Evolutionary conservation across 2,329 filamentous ascomycete genomes (phyloP).

Genomic region (Pezicula neosporulosa): DNA sequence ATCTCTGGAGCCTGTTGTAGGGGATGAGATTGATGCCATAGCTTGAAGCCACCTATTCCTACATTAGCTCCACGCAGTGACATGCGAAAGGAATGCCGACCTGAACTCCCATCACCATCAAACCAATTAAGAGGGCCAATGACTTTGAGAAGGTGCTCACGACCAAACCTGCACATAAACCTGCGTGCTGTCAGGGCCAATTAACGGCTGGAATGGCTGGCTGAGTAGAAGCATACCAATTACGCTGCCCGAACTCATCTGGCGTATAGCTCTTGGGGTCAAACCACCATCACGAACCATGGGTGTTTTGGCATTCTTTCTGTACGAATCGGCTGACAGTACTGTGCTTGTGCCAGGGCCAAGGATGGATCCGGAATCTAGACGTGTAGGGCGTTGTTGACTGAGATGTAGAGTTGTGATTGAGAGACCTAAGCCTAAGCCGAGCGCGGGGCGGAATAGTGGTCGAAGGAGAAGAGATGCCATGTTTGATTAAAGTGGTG

Average conservation of each 20-base stretch:
- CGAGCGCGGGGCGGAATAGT: conserved; percentile 25
- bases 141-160: conserved; percentile 70
- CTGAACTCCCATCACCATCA: conserved; percentile 52
- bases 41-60: conserved; percentile 41
- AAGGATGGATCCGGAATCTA: conserved; percentile 21
- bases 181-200: conserved; percentile 7
- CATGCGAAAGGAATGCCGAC: conserved; percentile 7
- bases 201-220: not conserved
- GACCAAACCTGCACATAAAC: conserved; percentile 38
- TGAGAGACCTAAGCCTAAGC: conserved; percentile 32
- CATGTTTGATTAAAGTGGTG: conserved; percentile 14
- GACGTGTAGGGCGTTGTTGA: conserved; percentile 26
- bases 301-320: conserved; percentile 25
- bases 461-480: conserved; percentile 26
- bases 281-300: conserved; percentile 15
- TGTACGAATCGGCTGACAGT: conserved; percentile 13
- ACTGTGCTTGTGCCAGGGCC: not conserved
- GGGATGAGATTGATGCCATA: conserved; percentile 44
- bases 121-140: conserved; percentile 62
- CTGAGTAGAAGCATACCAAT: conserved; percentile 19
- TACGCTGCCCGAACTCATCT: conserved; percentile 28
- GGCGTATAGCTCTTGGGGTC: conserved; percentile 23
- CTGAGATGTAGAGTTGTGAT: conserved; percentile 28
- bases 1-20: conserved; percentile 38
- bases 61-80: not conserved